Evolutionary conservation across 352 stramenopile genomes (phyloP), one percentile per base, ranked within the genome.

Genomic region (Pythium aquatile): DNA sequence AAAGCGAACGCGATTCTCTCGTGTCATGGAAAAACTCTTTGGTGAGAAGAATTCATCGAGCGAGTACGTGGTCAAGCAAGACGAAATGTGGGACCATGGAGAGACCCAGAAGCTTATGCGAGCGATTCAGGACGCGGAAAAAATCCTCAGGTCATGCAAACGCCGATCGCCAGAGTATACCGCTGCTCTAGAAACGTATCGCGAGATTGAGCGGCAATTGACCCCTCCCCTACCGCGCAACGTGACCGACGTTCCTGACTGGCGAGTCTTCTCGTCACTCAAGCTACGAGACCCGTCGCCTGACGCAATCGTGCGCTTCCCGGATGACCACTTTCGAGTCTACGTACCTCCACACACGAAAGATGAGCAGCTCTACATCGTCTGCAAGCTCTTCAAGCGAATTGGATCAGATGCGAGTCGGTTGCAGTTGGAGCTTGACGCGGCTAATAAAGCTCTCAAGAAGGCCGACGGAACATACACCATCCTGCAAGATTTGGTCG

Each of bases 371-470:
- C 68, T 76, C 9, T 74, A 75, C 56, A 57, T 87, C 8, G 70
- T 80, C 9, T 83, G 75, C 52, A 84, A 83, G 37, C 20, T 87
- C 17, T 85, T 85, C 65, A 87, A 87, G 66, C 68, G 74, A 5
- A 72, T 82, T 29, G 77, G 72, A 17, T 81, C 72, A 0, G 55
- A 66, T 5, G 66, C 60, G 4, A 77, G 73, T 47, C 53, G 62
- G 3, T 33, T 73, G 3, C 47, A 69, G 30, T 33, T 83, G 8
- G 46, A 77, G 26, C 58, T 69, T 2, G 42, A 66, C 16, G 61
- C 49, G 16, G 63, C 63, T 1, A 8, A 48, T 5, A 58, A 72
- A 0, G 63, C 59, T 11, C 37, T 74, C 16, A 48, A 70, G 17
- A 79, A 79, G 30, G 70, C 75, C 0, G 16, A 77, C 5, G 29